phyloP scores from a whole-genome alignment of 2,329 filamentous ascomycete genomes.

The Clarireedia hainanense region DNA sequence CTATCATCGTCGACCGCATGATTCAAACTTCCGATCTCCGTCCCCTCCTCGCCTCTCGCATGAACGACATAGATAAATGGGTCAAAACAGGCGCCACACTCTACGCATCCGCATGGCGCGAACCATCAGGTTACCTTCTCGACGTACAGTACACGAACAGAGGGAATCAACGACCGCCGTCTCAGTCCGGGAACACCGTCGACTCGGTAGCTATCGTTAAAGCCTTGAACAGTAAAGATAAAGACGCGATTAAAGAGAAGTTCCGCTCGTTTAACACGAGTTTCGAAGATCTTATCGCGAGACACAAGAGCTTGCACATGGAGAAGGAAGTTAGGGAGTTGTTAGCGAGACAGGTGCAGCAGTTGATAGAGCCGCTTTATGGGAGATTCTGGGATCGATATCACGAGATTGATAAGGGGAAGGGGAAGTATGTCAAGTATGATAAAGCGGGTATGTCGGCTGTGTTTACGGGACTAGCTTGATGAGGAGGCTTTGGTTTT shows the following conservation, averaged over 20 bases:
- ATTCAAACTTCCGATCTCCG: slow-evolving; percentile 74
- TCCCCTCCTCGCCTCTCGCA: slow-evolving; percentile 59
- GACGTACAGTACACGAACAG: slow-evolving; percentile 90
- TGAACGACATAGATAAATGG: slow-evolving; percentile 68
- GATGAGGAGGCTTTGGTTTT: neutral
- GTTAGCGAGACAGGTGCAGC: slow-evolving; percentile 77
- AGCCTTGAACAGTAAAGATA: slow-evolving; percentile 78
- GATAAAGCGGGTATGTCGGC: slow-evolving; percentile 76
- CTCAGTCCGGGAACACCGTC: slow-evolving; percentile 52
- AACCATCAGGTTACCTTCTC: slow-evolving; percentile 74
- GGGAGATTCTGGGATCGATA: slow-evolving; percentile 95
- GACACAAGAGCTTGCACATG: slow-evolving; percentile 80
- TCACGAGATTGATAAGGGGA: slow-evolving; percentile 94
- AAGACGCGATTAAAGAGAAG: slow-evolving; percentile 93
- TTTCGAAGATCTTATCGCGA: slow-evolving; percentile 81
- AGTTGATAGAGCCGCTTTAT: slow-evolving; percentile 90
- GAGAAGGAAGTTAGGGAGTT: slow-evolving; percentile 79
- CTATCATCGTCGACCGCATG: slow-evolving; percentile 76
- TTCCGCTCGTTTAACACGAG: slow-evolving; percentile 83
- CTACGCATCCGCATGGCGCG: slow-evolving; percentile 84
- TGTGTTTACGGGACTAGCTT: slow-evolving; percentile 34
- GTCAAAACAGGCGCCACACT: slow-evolving; percentile 75
- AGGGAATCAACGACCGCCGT: slow-evolving; percentile 54
- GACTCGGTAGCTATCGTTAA: slow-evolving; percentile 84
- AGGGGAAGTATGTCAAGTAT: slow-evolving; percentile 97